These are phyloP conservation scores for Backusella parvicylindrica DNA, from an alignment of 192 early-diverging fungal species.

Conservation along the genomic window DNA sequence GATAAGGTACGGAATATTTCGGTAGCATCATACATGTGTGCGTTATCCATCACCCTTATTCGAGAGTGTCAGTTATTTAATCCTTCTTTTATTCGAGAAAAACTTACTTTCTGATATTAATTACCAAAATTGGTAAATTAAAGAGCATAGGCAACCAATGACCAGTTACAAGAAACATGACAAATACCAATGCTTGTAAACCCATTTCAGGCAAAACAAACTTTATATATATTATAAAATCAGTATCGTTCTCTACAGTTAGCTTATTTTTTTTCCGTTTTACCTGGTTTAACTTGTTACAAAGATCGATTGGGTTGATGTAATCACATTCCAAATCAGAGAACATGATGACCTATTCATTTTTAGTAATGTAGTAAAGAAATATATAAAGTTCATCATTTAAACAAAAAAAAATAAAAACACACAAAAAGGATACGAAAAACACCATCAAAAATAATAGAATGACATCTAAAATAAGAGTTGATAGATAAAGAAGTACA, in stretches of 20 bases:
- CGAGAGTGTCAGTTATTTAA: no score
- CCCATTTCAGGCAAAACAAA: constrained; percentile 90
- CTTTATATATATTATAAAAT: constrained; percentile 36
- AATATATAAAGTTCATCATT: not conserved
- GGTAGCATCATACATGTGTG: constrained; percentile 92
- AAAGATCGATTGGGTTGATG: constrained; percentile 97
- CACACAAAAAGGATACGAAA: constrained; percentile 54
- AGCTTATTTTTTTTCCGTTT: no score
- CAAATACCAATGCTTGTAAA: constrained; percentile 70
- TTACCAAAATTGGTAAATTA: constrained; percentile 79
- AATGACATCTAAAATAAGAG: constrained; percentile 79
- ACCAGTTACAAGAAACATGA: constrained; percentile 78
- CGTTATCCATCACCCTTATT: constrained; percentile 73
- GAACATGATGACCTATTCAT: constrained; percentile 38
- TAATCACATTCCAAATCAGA: constrained; percentile 86
- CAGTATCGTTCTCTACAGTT: no score
- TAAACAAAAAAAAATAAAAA: constrained; percentile 13
- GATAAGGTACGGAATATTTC: constrained; percentile 92
- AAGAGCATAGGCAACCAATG: constrained; percentile 80
- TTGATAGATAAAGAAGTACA: constrained; percentile 78
- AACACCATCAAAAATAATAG: constrained; percentile 92
- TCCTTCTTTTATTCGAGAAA: not conserved
- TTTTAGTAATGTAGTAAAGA: not conserved
- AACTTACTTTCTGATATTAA: constrained; percentile 79
- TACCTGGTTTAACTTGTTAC: constrained; percentile 90